Evolutionary conservation across 208 protist genomes (phyloP).

Genomic region (Wallacemonas rigidus): DNA sequence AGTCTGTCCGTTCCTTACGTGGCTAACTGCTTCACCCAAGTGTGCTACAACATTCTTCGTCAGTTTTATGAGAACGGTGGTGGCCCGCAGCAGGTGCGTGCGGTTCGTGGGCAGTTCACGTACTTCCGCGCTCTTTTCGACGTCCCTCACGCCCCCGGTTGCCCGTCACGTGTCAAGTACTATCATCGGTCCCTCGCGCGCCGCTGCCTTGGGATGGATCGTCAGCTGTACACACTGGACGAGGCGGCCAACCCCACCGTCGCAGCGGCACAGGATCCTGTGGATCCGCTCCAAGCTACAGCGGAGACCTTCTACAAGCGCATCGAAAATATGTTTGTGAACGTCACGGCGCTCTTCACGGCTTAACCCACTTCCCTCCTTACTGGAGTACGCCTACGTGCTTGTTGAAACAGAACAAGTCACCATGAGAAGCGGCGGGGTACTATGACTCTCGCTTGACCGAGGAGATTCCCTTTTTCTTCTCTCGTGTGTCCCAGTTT

Average conservation of each 20-base stretch:
- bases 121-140: slow-evolving; percentile 91
- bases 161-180: slow-evolving; percentile 53
- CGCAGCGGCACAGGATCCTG: slow-evolving; percentile 42
- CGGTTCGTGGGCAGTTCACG: slow-evolving; percentile 79
- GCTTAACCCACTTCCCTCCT: background rate
- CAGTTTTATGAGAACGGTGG: slow-evolving; percentile 86
- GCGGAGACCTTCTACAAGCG: slow-evolving; percentile 85
- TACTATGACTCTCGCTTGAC: background rate
- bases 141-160: slow-evolving; percentile 80
- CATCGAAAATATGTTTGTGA: slow-evolving; percentile 83
- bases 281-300: slow-evolving; percentile 70
- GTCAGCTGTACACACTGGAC: slow-evolving; percentile 63
- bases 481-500: background rate
- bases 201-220: slow-evolving; percentile 70
- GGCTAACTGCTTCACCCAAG: slow-evolving; percentile 82
- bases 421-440: no score
- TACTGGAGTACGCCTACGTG: background rate
- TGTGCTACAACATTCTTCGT: slow-evolving; percentile 66
- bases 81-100: slow-evolving; percentile 50
- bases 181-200: slow-evolving; percentile 61
- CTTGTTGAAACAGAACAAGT: no score
- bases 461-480: background rate
- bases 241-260: slow-evolving; percentile 57
- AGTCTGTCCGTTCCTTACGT: slow-evolving; percentile 65
- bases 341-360: slow-evolving; percentile 64